phyloP scores from a whole-genome alignment of 2,329 filamentous ascomycete genomes.

The Zymoseptoria passerinii region DNA sequence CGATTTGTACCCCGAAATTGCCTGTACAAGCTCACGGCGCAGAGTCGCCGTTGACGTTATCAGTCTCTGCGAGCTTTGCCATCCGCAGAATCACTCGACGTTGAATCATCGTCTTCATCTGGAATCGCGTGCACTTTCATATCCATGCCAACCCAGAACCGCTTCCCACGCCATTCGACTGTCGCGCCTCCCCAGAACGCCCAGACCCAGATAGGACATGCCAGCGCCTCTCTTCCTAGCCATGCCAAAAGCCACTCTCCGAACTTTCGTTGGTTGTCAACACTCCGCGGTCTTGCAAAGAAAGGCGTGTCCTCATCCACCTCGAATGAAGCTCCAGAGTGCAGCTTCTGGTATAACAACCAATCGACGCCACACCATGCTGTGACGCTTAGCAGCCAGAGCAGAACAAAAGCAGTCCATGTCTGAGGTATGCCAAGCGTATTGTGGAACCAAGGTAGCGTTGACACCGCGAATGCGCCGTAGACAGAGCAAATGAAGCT shows the following conservation, averaged over 20 bases:
- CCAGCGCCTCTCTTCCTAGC: conserved; percentile 73
- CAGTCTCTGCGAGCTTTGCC: conserved; percentile 5
- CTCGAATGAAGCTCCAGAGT: conserved; percentile 63
- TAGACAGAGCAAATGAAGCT: conserved; percentile 75
- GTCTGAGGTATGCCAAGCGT: conserved; percentile 50
- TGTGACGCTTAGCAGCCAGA: conserved; percentile 59
- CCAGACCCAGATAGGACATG: conserved; percentile 82
- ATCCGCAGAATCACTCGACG: background rate
- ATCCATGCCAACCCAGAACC: conserved; percentile 73
- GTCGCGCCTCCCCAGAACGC: conserved; percentile 82
- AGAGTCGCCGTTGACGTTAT: background rate
- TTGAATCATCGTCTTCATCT: background rate
- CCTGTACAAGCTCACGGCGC: background rate
- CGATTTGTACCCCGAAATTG: background rate
- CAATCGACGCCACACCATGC: conserved; percentile 72
- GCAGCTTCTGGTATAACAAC: conserved; percentile 62
- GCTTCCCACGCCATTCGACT: conserved; percentile 77
- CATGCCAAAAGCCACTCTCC: conserved; percentile 70
- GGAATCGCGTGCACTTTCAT: conserved; percentile 60
- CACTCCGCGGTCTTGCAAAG: conserved; percentile 53
- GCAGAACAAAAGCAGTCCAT: conserved; percentile 56
- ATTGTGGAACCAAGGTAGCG: conserved; percentile 54
- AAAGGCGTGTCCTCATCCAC: conserved; percentile 62
- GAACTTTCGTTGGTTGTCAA: conserved; percentile 47
- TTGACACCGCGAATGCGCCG: conserved; percentile 69